phyloP scores from a whole-genome alignment of 257 asterid species.

The Rehmannia glutinosa region DNA sequence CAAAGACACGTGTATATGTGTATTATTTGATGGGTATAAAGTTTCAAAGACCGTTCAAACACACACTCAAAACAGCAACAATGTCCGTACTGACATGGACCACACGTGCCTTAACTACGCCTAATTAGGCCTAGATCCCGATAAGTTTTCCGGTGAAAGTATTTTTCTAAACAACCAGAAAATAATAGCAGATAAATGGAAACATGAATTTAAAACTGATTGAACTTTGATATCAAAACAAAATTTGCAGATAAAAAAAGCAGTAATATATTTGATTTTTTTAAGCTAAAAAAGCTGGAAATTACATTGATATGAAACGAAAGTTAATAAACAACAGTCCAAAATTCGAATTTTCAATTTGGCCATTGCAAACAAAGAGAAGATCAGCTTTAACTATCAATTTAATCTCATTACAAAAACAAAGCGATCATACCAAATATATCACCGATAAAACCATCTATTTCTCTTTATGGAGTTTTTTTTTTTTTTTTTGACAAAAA shows the following conservation, averaged over 20 bases:
- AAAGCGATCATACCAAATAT: neutral
- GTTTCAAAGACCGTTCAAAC: neutral
- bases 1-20: too few species aligned
- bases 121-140: neutral
- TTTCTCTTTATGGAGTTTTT: too few species aligned
- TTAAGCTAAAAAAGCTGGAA: neutral
- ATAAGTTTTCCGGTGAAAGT: neutral
- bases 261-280: neutral
- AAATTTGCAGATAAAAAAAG: neutral
- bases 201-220: neutral
- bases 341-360: neutral
- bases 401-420: neutral
- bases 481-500: neutral
- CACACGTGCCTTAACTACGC: slow-evolving; percentile 31
- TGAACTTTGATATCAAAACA: too few species aligned
- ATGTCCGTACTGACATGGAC: slow-evolving; percentile 33
- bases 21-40: too few species aligned
- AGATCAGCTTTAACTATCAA: slow-evolving; percentile 2
- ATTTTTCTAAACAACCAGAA: neutral
- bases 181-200: neutral
- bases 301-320: neutral
- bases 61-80: neutral
- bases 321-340: slow-evolving; percentile 11
- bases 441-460: too few species aligned
- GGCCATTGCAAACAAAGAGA: slow-evolving; percentile 13